These are phyloP conservation scores for Sarcodon aspratus DNA, from an alignment of 768 basidiomycete species.

Conservation along the genomic window DNA sequence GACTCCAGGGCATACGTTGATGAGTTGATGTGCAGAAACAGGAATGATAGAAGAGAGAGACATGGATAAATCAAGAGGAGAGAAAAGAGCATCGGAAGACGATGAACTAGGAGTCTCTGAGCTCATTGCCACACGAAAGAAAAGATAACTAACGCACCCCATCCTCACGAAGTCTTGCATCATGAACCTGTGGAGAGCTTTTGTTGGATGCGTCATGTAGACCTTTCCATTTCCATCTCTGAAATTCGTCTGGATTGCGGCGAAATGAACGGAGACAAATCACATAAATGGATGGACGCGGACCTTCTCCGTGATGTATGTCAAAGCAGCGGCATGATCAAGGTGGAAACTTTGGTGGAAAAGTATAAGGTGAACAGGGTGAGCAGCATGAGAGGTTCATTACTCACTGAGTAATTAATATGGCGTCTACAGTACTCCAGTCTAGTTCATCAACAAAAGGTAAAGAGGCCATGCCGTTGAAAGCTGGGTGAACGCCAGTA, in stretches of 20 bases:
- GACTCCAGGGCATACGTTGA: constrained; percentile 84
- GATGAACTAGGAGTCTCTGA: constrained; percentile 35
- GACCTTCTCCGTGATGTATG: constrained; percentile 97
- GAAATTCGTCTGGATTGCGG: constrained; percentile 76
- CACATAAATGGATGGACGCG: constrained; percentile 5
- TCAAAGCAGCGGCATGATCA: constrained; percentile 94
- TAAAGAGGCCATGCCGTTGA: constrained; percentile 88
- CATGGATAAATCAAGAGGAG: constrained; percentile 74
- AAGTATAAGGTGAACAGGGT: background rate
- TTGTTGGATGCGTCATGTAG: constrained; percentile 99
- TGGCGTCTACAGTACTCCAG: constrained; percentile 96
- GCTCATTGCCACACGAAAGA: background rate
- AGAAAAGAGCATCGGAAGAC: constrained; percentile 70
- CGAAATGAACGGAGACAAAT: background rate
- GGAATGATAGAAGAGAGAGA: constrained; percentile 85
- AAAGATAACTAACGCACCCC: constrained; percentile 42
- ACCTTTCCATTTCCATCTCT: constrained; percentile 94
- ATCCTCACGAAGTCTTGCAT: constrained; percentile 99
- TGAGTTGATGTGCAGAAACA: constrained; percentile 87
- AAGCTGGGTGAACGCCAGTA: constrained; percentile 94
- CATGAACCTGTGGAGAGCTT: constrained; percentile 97
- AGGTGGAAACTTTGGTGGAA: constrained; percentile 70
- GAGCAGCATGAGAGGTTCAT: background rate
- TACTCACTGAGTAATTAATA: constrained; percentile 88
- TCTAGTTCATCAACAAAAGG: constrained; percentile 97